phyloP scores from a whole-genome alignment of 306 rosid genomes.

The Casuarina cunninghamiana region DNA sequence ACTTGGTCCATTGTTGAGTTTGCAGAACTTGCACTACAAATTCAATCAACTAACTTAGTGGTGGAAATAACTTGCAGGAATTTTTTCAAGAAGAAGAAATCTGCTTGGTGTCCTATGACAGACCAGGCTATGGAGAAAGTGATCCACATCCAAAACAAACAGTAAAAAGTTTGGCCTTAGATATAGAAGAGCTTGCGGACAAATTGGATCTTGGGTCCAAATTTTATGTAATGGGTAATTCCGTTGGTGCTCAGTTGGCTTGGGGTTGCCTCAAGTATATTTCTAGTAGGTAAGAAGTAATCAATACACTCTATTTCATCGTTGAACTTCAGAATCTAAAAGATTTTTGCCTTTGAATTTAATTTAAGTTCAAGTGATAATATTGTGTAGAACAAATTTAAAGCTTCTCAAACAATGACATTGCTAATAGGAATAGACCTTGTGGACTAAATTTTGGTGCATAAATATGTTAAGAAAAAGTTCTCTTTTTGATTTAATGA shows the following conservation, averaged over 20 bases:
- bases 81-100: slow-evolving; percentile 33
- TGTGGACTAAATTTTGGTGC: too few relatives aligned
- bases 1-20: background rate
- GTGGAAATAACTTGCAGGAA: slow-evolving; percentile 27
- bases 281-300: slow-evolving; percentile 35
- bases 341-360: too few relatives aligned
- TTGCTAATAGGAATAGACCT: too few relatives aligned
- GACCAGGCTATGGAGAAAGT: slow-evolving; percentile 55
- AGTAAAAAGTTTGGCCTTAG: slow-evolving; percentile 38
- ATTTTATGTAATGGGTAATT: slow-evolving; percentile 43
- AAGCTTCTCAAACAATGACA: background rate
- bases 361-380: too few relatives aligned
- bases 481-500: too few relatives aligned
- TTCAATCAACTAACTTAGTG: background rate
- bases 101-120: slow-evolving; percentile 45
- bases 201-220: slow-evolving; percentile 39
- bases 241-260: slow-evolving; percentile 43
- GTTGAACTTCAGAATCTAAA: background rate
- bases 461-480: too few relatives aligned
- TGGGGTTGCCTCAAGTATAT: slow-evolving; percentile 54
- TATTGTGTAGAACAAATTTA: too few relatives aligned
- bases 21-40: background rate
- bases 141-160: slow-evolving; percentile 40
- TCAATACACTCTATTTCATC: background rate
- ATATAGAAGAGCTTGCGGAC: slow-evolving; percentile 51